phyloP scores from a whole-genome alignment of 2,329 filamentous ascomycete species.

The Acephala macrosclerotiorum region DNA sequence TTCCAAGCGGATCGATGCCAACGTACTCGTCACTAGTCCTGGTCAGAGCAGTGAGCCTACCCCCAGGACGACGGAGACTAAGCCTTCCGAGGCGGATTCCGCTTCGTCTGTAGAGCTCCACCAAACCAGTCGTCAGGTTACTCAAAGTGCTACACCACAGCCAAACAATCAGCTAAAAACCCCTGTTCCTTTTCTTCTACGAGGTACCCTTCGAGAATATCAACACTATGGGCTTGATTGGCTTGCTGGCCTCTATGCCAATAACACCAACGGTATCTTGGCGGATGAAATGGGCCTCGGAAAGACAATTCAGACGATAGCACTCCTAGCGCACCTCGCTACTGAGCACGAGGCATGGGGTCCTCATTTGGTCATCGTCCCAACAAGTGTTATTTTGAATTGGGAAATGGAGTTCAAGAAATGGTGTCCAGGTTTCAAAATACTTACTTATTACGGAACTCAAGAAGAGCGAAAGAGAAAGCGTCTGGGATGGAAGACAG shows the following conservation, averaged over 20 bases:
- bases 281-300: slow-evolving; percentile 99
- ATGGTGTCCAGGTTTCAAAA: slow-evolving; percentile 97
- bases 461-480: slow-evolving; percentile 92
- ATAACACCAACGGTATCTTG: slow-evolving; percentile 93
- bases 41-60: slow-evolving; percentile 47
- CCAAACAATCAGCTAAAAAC: slow-evolving; percentile 60
- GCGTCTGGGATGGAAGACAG: slow-evolving; percentile 90
- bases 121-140: slow-evolving; percentile 41
- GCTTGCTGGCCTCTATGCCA: slow-evolving; percentile 91
- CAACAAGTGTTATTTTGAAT: slow-evolving; percentile 97
- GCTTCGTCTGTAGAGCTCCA: slow-evolving; percentile 45
- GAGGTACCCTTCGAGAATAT: slow-evolving; percentile 91
- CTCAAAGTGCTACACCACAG: slow-evolving; percentile 49
- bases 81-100: slow-evolving; percentile 44
- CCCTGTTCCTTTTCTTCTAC: slow-evolving; percentile 80
- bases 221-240: slow-evolving; percentile 97
- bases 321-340: slow-evolving; percentile 89
- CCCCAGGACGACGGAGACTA: slow-evolving; percentile 46
- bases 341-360: slow-evolving; percentile 93
- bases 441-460: slow-evolving; percentile 94
- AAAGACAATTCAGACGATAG: slow-evolving; percentile 98
- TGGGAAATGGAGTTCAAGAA: slow-evolving; percentile 99
- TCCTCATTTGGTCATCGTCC: slow-evolving; percentile 93
- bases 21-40: slow-evolving; percentile 39
- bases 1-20: slow-evolving; percentile 22